Evolutionary conservation across 2,329 filamentous ascomycete species (phyloP).

Genomic region (Fusarium globosum): DNA sequence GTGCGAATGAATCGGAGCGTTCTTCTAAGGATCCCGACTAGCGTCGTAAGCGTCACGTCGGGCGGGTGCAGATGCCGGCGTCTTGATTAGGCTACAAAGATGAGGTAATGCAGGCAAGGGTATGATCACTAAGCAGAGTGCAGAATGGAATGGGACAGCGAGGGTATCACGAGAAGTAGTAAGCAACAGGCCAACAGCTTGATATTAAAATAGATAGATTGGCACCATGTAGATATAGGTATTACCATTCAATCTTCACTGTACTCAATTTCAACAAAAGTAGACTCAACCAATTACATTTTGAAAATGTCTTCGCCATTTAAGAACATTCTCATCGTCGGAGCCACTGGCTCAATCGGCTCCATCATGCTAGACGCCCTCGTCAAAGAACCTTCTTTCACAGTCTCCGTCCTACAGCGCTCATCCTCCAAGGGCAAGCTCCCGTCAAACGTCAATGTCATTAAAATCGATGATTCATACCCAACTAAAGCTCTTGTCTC

Average conservation of each 20-base stretch:
- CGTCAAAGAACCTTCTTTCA: not conserved
- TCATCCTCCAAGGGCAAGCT: slow-evolving; percentile 4
- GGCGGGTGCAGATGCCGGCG: not conserved
- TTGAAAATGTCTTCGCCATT: not conserved
- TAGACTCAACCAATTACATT: not conserved
- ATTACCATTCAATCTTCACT: fast-evolving
- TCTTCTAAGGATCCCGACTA: not conserved
- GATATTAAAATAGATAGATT: not conserved
- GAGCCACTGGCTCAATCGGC: not conserved
- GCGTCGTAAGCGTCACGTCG: not conserved
- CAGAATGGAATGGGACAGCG: too few relatives aligned
- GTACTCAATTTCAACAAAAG: fast-evolving
- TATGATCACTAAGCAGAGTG: not conserved
- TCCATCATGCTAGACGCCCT: not conserved
- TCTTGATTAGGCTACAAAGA: not conserved
- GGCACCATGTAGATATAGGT: fast-evolving
- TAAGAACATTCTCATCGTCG: not conserved
- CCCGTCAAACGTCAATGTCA: not conserved
- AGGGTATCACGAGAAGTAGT: not conserved
- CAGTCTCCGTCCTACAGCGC: not conserved
- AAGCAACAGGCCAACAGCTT: fast-evolving
- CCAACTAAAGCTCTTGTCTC: not conserved
- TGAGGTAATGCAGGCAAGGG: not conserved
- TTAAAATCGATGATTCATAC: slow-evolving; percentile 11
- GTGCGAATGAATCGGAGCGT: not conserved